Evolutionary conservation across 257 asterid genomes (phyloP).

Genomic region (Nicotiana otophora): DNA sequence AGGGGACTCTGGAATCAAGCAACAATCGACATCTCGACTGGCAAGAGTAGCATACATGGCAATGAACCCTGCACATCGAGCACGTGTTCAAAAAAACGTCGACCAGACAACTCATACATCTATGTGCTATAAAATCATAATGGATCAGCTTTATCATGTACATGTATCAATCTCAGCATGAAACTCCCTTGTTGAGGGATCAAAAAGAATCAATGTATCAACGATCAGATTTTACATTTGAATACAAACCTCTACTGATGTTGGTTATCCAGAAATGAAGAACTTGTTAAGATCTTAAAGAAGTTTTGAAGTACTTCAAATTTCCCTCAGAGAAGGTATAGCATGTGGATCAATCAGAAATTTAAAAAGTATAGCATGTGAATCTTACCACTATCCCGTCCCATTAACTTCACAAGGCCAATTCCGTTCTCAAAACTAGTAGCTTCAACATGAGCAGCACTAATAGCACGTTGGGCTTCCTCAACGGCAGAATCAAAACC

Average conservation of each 20-base stretch:
- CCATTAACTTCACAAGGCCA: slow-evolving; percentile 91
- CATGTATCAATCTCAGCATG: not conserved
- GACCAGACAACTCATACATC: not conserved
- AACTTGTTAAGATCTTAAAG: not conserved
- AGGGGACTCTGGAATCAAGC: slow-evolving; percentile 94
- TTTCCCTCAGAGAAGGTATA: not conserved
- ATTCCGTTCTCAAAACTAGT: slow-evolving; percentile 87
- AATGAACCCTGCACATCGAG: slow-evolving; percentile 56
- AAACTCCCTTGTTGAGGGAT: not conserved
- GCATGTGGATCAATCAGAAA: not conserved
- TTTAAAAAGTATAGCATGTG: not conserved
- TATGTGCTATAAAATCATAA: not conserved
- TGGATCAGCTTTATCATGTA: not conserved
- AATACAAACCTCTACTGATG: not conserved
- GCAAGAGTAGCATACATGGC: slow-evolving; percentile 95
- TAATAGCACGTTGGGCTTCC: slow-evolving; percentile 97
- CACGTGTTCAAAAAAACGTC: not conserved
- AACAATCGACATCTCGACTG: slow-evolving; percentile 90
- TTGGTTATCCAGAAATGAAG: not conserved
- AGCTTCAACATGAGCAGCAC: slow-evolving; percentile 96
- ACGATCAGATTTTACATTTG: not conserved
- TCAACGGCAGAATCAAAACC: slow-evolving; percentile 96
- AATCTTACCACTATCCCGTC: slow-evolving; percentile 70
- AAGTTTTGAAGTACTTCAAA: not conserved
- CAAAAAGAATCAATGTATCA: not conserved